These are phyloP conservation scores for Fusarium succisae DNA, from an alignment of 2,329 filamentous ascomycete genomes.

Conservation along the genomic window DNA sequence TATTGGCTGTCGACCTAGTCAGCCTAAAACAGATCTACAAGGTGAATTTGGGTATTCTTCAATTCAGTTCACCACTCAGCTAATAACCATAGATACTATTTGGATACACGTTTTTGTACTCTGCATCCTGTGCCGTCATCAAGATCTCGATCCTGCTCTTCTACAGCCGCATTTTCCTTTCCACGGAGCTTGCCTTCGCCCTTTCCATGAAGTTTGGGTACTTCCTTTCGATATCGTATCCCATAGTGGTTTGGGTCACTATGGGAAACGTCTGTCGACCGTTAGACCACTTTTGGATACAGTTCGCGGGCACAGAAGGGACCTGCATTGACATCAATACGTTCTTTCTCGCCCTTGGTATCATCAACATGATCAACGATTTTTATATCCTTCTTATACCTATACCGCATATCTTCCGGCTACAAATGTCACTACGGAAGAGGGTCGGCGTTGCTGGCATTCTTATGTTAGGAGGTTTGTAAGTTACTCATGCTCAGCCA, in stretches of 20 bases:
- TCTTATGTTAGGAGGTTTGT: not conserved
- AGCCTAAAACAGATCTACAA: not conserved
- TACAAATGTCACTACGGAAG: not conserved
- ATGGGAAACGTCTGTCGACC: not conserved
- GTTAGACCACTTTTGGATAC: not conserved
- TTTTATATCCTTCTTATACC: not conserved
- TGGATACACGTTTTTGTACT: not conserved
- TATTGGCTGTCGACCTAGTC: not conserved
- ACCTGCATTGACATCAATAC: not conserved
- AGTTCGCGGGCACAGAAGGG: not conserved
- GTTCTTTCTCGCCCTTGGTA: not conserved
- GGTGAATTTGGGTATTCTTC: not conserved
- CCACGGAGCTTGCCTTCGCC: not conserved
- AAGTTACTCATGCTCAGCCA: not conserved
- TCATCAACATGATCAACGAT: not conserved
- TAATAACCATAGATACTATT: not conserved
- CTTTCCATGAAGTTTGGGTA: not conserved
- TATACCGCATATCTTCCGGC: not conserved
- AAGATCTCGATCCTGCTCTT: not conserved
- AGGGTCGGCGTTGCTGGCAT: not conserved
- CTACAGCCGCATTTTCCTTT: not conserved
- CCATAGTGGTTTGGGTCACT: not conserved
- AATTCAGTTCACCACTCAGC: fast-evolving
- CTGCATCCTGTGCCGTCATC: not conserved
- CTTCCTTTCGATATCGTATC: not conserved